Percentiles rank a stretch among this genome's conserved stretches.
phyloP scores from a whole-genome alignment of 495 filamentous ascomycete genomes.

The Neurospora terricola region DNA sequence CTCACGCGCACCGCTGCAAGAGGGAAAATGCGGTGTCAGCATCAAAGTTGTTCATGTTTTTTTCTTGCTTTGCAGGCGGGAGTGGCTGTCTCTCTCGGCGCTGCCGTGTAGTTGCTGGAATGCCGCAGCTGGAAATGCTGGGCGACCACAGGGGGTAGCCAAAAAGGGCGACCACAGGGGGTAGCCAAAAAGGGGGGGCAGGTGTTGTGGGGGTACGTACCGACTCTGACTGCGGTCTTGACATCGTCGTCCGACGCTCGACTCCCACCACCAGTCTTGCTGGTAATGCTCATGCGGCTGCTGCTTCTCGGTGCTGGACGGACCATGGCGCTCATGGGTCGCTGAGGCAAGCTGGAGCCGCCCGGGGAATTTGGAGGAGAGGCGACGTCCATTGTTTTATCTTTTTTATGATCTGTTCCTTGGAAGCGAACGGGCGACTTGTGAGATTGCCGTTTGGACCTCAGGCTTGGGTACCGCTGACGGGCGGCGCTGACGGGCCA shows the following conservation, averaged over 20 bases:
- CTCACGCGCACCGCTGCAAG: constrained; percentile 80
- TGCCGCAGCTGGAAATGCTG: background rate
- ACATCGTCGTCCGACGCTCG: constrained; percentile 88
- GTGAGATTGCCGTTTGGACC: background rate
- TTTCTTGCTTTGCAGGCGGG: constrained; percentile 9
- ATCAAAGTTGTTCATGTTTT: constrained; percentile 6
- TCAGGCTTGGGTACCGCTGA: background rate
- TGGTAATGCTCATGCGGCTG: constrained; percentile 84
- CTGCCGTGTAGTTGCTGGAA: background rate
- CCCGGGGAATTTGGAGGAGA: constrained; percentile 47
- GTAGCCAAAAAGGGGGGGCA: background rate
- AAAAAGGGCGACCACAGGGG: background rate
- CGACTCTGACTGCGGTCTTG: constrained; percentile 97
- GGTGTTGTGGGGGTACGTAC: constrained; percentile 48
- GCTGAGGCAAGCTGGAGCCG: constrained; percentile 34
- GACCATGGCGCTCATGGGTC: constrained; percentile 82
- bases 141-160: background rate
- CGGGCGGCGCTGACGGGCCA: background rate
- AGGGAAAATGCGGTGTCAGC: constrained; percentile 15
- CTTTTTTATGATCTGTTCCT: background rate
- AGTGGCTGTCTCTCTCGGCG: constrained; percentile 1
- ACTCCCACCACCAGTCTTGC: constrained; percentile 69
- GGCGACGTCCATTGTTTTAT: background rate
- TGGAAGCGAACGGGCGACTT: background rate
- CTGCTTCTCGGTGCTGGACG: constrained; percentile 65